Conservation (phyloP, 495 filamentous ascomycete genomes). For the Massariosphaeria phaeospora region DNA sequence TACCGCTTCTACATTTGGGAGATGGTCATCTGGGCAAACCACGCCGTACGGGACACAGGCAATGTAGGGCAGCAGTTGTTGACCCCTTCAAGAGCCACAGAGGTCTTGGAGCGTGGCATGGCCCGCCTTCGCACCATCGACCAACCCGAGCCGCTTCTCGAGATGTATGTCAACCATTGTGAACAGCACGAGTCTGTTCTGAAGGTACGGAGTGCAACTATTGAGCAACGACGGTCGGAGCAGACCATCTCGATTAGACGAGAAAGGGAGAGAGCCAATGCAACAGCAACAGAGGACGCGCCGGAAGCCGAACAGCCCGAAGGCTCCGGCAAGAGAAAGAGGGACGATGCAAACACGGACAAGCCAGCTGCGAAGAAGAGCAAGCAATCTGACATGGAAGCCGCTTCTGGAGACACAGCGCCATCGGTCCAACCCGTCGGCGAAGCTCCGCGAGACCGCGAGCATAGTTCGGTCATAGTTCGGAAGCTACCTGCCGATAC, state of each 20-base stretch:
- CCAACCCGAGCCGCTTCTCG: constrained; percentile 85
- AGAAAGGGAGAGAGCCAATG: constrained; percentile 55
- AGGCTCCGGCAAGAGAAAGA: constrained; percentile 59
- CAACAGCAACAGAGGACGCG: constrained; percentile 47
- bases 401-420: not conserved
- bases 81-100: constrained; percentile 62
- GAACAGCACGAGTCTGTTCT: constrained; percentile 76
- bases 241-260: constrained; percentile 60
- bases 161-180: constrained; percentile 76
- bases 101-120: constrained; percentile 68
- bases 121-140: constrained; percentile 62
- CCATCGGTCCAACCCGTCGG: constrained; percentile 25
- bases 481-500: constrained; percentile 65
- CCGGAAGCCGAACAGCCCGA: constrained; percentile 36
- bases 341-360: constrained; percentile 51
- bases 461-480: constrained; percentile 79
- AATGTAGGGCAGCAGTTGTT: constrained; percentile 32
- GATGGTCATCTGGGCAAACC: constrained; percentile 62
- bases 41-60: constrained; percentile 21
- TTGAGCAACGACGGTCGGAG: constrained; percentile 61
- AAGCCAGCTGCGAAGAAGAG: constrained; percentile 32
- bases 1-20: constrained; percentile 87
- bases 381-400: constrained; percentile 1
- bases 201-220: constrained; percentile 63
- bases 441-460: constrained; percentile 64